Evolutionary conservation across 805 yeast genomes (phyloP).

Genomic region (Candida vartiovaarae): DNA sequence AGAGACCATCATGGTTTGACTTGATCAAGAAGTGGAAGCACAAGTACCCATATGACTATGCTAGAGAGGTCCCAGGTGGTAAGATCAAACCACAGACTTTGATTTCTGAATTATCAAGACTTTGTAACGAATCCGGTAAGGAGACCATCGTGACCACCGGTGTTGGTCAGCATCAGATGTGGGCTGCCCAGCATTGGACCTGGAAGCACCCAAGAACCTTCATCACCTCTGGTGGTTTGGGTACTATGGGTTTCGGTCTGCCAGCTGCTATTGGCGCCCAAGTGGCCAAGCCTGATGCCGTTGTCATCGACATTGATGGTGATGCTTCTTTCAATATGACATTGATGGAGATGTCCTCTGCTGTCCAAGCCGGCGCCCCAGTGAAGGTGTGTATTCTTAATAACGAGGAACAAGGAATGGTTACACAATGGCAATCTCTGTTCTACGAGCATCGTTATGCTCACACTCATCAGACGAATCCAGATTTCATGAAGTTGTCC

Average conservation of each 20-base stretch:
- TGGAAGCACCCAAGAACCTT: conserved; percentile 91
- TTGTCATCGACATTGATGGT: conserved; percentile 96
- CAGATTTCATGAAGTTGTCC: conserved; percentile 87
- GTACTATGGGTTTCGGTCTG: conserved; percentile 97
- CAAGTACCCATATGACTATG: conserved; percentile 80
- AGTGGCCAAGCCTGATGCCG: conserved; percentile 89
- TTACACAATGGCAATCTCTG: conserved; percentile 97
- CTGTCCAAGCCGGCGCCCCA: conserved; percentile 90
- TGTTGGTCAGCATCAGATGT: conserved; percentile 99
- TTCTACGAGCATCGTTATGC: conserved; percentile 96
- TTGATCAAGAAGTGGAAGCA: conserved; percentile 76
- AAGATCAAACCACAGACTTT: conserved; percentile 91
- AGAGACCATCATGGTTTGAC: conserved; percentile 75
- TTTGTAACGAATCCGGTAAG: conserved; percentile 54
- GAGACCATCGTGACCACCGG: conserved; percentile 93
- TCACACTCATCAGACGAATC: conserved; percentile 96
- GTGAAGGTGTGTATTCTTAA: conserved; percentile 84
- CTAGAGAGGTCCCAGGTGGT: conserved; percentile 71
- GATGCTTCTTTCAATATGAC: conserved; percentile 99
- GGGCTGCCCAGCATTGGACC: conserved; percentile 98
- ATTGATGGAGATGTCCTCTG: conserved; percentile 83
- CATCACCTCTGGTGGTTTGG: conserved; percentile 98
- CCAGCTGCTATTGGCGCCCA: conserved; percentile 99
- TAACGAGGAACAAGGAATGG: conserved; percentile 99
- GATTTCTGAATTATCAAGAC: conserved; percentile 66